Conservation (phyloP, 202 grass and related monocot genomes). For the Alloteropsis angusta region DNA sequence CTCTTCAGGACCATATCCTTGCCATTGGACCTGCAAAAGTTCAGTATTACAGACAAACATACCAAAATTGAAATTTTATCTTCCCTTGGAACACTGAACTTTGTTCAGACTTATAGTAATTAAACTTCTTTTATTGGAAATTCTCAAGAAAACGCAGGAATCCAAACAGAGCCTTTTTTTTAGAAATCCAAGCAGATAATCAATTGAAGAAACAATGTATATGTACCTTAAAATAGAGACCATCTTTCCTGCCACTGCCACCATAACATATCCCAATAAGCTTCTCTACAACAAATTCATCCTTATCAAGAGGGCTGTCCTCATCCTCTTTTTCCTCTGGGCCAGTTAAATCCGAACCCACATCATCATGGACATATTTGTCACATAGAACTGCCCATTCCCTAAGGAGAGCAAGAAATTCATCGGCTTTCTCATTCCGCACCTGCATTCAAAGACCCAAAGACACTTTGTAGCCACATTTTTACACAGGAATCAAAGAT, state of each 20-base stretch:
- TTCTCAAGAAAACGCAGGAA: not conserved
- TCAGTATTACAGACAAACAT: not conserved
- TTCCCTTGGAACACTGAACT: not conserved
- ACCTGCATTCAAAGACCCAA: slow-evolving; percentile 37
- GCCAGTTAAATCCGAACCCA: not conserved
- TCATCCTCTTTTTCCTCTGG: slow-evolving; percentile 13
- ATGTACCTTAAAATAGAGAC: slow-evolving; percentile 61
- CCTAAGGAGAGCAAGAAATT: slow-evolving; percentile 54
- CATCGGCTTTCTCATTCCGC: slow-evolving; percentile 77
- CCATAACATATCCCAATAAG: slow-evolving; percentile 62
- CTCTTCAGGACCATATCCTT: slow-evolving; percentile 54
- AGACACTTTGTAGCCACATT: not conserved
- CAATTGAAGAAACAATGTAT: not conserved
- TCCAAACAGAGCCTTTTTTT: not conserved
- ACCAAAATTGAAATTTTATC: not conserved
- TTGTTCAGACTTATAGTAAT: not conserved
- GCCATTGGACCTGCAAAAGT: slow-evolving; percentile 58
- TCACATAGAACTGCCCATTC: slow-evolving; percentile 50
- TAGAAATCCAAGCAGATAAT: not conserved
- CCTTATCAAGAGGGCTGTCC: slow-evolving; percentile 9
- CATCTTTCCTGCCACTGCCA: slow-evolving; percentile 30
- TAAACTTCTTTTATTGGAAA: not conserved
- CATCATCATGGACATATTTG: slow-evolving; percentile 15
- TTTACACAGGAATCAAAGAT: not conserved
- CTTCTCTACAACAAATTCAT: slow-evolving; percentile 52